phyloP scores from a whole-genome alignment of 1,284 basidiomycete genomes.

The Irpex sp. region DNA sequence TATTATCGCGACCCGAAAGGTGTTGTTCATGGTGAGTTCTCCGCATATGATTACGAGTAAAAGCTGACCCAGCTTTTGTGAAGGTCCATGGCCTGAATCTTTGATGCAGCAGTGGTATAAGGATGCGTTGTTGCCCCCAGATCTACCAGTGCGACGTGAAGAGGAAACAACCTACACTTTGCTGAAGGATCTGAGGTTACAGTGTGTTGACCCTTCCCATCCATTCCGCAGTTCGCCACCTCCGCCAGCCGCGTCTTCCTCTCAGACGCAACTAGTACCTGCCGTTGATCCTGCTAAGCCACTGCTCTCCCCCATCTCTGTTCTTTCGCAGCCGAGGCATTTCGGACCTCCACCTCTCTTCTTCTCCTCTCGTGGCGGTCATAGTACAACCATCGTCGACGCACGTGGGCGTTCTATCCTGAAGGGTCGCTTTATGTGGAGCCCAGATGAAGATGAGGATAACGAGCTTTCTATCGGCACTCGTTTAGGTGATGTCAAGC shows the following conservation, averaged over 20 bases:
- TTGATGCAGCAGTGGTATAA: conserved; percentile 85
- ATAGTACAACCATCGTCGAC: conserved; percentile 82
- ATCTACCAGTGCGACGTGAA: conserved; percentile 74
- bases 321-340: conserved; percentile 76
- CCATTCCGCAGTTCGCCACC: conserved; percentile 58
- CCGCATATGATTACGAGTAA: not conserved
- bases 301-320: conserved; percentile 70
- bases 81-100: conserved; percentile 81
- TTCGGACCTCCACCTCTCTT: conserved; percentile 85
- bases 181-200: conserved; percentile 68
- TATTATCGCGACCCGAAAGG: conserved; percentile 78
- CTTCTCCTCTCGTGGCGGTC: conserved; percentile 80
- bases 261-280: conserved; percentile 10
- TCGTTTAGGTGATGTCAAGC: conserved; percentile 74
- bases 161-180: conserved; percentile 64
- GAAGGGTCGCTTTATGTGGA: conserved; percentile 77
- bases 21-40: conserved; percentile 64
- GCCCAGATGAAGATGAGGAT: conserved; percentile 56
- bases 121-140: conserved; percentile 73
- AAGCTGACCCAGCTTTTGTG: not conserved
- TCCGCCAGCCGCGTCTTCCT: conserved; percentile 19
- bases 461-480: conserved; percentile 25
- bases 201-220: conserved; percentile 71
- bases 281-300: conserved; percentile 44
- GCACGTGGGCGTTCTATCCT: conserved; percentile 77